phyloP scores from a whole-genome alignment of 257 asterid species.

The Salvia rosmarinus region DNA sequence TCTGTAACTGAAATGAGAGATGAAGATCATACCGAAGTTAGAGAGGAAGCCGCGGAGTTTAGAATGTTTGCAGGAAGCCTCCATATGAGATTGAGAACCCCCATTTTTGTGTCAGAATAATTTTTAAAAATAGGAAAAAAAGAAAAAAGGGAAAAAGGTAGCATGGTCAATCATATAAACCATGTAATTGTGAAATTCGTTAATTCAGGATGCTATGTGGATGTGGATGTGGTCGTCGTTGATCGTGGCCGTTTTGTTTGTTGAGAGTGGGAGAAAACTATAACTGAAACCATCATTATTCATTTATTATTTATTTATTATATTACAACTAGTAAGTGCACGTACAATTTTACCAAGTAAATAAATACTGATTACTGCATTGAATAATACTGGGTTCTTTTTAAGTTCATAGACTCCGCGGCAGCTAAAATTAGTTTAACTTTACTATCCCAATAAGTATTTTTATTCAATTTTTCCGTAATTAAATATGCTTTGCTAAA shows the following conservation, averaged over 20 bases:
- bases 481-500: too few relatives aligned
- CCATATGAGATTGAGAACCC: slow-evolving; percentile 32
- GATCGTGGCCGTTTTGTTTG: slow-evolving; percentile 19
- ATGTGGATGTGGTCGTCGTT: slow-evolving; percentile 32
- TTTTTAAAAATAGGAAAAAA: neutral
- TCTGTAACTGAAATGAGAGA: neutral
- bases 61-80: slow-evolving; percentile 34
- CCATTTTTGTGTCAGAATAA: slow-evolving; percentile 22
- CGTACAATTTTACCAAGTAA: too few relatives aligned
- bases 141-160: neutral
- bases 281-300: too few relatives aligned
- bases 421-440: too few relatives aligned
- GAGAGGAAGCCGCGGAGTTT: slow-evolving; percentile 26
- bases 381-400: too few relatives aligned
- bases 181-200: slow-evolving; percentile 27
- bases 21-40: slow-evolving; percentile 31
- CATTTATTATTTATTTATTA: too few relatives aligned
- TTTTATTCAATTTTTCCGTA: too few relatives aligned
- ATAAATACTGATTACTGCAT: too few relatives aligned
- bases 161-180: neutral
- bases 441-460: too few relatives aligned
- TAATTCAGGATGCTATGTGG: slow-evolving; percentile 33
- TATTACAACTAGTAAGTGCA: too few relatives aligned
- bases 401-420: too few relatives aligned
- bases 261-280: neutral